phyloP scores from a whole-genome alignment of 1,284 basidiomycete genomes.

The Agroathelia rolfsii region DNA sequence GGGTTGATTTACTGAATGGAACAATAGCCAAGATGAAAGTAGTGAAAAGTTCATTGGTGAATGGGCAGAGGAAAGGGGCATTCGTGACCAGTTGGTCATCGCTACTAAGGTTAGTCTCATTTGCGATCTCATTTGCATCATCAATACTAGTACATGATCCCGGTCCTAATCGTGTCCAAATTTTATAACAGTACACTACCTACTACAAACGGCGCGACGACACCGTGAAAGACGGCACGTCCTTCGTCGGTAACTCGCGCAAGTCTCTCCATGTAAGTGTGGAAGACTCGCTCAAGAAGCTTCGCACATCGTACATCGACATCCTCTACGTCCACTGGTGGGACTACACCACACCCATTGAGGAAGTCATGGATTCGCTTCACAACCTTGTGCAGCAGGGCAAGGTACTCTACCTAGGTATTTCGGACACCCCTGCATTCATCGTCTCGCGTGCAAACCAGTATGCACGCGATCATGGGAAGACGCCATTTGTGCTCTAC shows the following conservation, averaged over 20 bases:
- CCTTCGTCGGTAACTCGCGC: constrained; percentile 20
- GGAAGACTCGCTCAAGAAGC: constrained; percentile 23
- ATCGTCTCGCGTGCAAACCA: constrained; percentile 31
- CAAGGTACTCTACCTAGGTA: constrained; percentile 31
- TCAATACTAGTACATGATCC: too few species aligned
- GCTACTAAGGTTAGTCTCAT: constrained; percentile 31
- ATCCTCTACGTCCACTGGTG: constrained; percentile 30
- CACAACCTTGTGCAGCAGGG: constrained; percentile 23
- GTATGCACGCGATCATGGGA: constrained; percentile 32
- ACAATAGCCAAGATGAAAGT: constrained; percentile 26
- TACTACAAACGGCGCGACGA: too few species aligned
- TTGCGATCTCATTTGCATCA: too few species aligned
- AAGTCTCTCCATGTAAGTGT: constrained; percentile 18
- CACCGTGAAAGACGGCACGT: constrained; percentile 15
- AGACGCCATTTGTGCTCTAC: constrained; percentile 42
- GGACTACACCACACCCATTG: constrained; percentile 26
- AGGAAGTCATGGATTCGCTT: constrained; percentile 28
- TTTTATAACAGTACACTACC: too few species aligned
- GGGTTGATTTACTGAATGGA: too few species aligned
- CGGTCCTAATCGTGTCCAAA: too few species aligned
- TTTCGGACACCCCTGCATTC: constrained; percentile 36
- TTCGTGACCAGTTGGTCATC: constrained; percentile 35
- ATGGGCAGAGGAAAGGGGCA: constrained; percentile 31
- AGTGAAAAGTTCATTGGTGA: constrained; percentile 35
- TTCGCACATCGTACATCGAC: constrained; percentile 28